Evolutionary conservation across 139 green algal species (phyloP).

Genomic region (Picochlorum sp.): DNA sequence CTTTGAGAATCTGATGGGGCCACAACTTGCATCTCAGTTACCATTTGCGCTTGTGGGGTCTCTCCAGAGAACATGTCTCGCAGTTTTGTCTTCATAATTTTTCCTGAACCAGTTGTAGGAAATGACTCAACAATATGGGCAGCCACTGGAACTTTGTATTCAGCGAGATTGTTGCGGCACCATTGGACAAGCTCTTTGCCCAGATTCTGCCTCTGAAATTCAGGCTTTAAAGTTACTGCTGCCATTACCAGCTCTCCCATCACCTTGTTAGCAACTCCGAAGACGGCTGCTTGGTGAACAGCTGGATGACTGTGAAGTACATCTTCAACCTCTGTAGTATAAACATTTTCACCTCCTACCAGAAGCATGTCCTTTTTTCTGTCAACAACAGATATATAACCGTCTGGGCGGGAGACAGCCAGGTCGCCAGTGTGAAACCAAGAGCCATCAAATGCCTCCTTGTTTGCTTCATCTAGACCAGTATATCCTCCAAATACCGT

Average conservation of each 20-base stretch:
- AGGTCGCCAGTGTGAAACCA: conserved; percentile 78
- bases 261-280: conserved; percentile 57
- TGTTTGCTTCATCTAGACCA: conserved; percentile 27
- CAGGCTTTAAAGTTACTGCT: conserved; percentile 20
- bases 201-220: neutral
- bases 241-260: conserved; percentile 54
- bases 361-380: conserved; percentile 85
- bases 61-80: conserved; percentile 19
- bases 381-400: conserved; percentile 76
- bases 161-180: conserved; percentile 51
- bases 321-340: conserved; percentile 78
- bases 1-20: neutral
- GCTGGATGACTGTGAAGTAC: conserved; percentile 51
- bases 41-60: neutral
- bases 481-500: conserved; percentile 69
- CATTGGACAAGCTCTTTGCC: conserved; percentile 45
- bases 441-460: conserved; percentile 31
- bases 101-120: conserved; percentile 68
- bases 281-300: conserved; percentile 62
- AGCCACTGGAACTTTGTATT: conserved; percentile 68
- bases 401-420: conserved; percentile 19
- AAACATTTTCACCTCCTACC: conserved; percentile 78
- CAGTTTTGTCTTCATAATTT: conserved; percentile 70
- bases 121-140: conserved; percentile 55
- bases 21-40: neutral